These are phyloP conservation scores for Plenodomus lindquistii DNA, from an alignment of 2,329 filamentous ascomycete genomes.

Conservation along the genomic window DNA sequence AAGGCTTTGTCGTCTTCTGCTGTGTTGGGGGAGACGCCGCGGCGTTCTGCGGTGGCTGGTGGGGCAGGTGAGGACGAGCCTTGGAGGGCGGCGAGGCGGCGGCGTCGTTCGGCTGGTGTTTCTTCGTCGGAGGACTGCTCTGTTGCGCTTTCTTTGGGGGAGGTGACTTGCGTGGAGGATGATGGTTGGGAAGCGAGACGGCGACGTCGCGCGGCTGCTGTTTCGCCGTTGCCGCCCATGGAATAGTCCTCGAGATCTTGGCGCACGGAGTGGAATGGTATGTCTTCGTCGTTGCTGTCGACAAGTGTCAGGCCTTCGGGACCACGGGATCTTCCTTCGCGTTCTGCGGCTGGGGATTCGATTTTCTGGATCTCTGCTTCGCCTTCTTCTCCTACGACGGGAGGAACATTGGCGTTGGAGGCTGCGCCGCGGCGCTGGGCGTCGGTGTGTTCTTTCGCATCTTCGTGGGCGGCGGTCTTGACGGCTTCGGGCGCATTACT, in stretches of 20 bases:
- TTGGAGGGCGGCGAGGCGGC: constrained; percentile 20
- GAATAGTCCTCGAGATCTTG: constrained; percentile 37
- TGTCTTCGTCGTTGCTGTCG: constrained; percentile 50
- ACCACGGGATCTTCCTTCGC: constrained; percentile 32
- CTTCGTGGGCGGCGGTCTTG: constrained; percentile 52
- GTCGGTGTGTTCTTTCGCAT: constrained; percentile 45
- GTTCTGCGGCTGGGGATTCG: constrained; percentile 28
- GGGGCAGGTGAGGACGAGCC: constrained; percentile 16
- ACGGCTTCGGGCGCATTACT: constrained; percentile 53
- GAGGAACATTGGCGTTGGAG: constrained; percentile 32
- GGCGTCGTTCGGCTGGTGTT: constrained; percentile 21
- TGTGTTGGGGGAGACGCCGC: constrained; percentile 8
- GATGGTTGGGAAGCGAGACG: constrained; percentile 37
- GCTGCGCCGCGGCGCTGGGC: constrained; percentile 30
- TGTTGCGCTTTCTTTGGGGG: not conserved
- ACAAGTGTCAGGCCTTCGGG: constrained; percentile 49
- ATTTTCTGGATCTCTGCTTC: constrained; percentile 40
- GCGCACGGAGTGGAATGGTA: constrained; percentile 53
- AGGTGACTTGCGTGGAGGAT: not conserved
- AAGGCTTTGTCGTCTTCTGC: constrained; percentile 38
- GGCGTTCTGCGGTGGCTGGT: constrained; percentile 14
- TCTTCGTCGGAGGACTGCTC: constrained; percentile 19
- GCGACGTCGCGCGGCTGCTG: constrained; percentile 50
- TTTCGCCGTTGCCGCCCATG: constrained; percentile 31
- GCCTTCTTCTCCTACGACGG: constrained; percentile 38